A percentile compares a stretch with the other conserved stretches of the same genome.
These are phyloP conservation scores for Colletotrichum sp. DNA, from an alignment of 2,329 filamentous ascomycete genomes.

Conservation along the genomic window DNA sequence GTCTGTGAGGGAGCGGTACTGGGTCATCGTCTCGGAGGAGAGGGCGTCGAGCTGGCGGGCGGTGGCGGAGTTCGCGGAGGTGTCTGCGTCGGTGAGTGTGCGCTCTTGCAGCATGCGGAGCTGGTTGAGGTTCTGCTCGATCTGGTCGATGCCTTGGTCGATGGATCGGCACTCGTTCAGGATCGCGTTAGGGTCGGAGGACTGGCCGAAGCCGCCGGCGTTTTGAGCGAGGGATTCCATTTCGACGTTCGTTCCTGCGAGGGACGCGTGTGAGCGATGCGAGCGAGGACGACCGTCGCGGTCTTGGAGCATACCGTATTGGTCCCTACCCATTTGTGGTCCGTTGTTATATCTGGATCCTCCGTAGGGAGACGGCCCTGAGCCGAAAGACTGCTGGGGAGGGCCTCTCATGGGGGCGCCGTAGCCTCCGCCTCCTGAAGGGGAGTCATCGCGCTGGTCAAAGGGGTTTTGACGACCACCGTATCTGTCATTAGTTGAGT, in stretches of 20 bases:
- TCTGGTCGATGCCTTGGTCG: slow-evolving; percentile 73
- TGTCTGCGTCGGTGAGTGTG: slow-evolving; percentile 77
- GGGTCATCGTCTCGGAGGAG: slow-evolving; percentile 80
- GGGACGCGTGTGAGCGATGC: neutral
- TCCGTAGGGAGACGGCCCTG: slow-evolving; percentile 24
- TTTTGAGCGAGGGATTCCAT: slow-evolving; percentile 70
- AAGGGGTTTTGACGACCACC: slow-evolving; percentile 62
- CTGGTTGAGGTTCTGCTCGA: slow-evolving; percentile 75
- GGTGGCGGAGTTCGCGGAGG: slow-evolving; percentile 67
- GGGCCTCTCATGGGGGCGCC: slow-evolving; percentile 19
- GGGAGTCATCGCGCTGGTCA: slow-evolving; percentile 54
- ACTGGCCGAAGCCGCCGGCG: slow-evolving; percentile 47
- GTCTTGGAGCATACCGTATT: slow-evolving; percentile 7
- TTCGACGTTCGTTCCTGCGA: slow-evolving; percentile 64
- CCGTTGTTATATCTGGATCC: slow-evolving; percentile 26
- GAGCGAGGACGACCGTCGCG: slow-evolving; percentile 5
- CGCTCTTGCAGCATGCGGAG: slow-evolving; percentile 75
- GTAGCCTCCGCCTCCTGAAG: slow-evolving; percentile 32
- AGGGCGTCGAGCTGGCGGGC: slow-evolving; percentile 75
- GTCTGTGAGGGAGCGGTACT: slow-evolving; percentile 80
- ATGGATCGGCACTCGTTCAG: slow-evolving; percentile 86
- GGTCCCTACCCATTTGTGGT: slow-evolving; percentile 24
- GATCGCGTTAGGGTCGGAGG: slow-evolving; percentile 73
- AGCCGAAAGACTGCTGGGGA: slow-evolving; percentile 20
- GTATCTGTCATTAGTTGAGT: slow-evolving; percentile 51